A percentile compares a stretch with the other conserved stretches of the same genome.
These are phyloP conservation scores for Kwoniella europaea DNA, from an alignment of 768 basidiomycete genomes.

Conservation along the genomic window DNA sequence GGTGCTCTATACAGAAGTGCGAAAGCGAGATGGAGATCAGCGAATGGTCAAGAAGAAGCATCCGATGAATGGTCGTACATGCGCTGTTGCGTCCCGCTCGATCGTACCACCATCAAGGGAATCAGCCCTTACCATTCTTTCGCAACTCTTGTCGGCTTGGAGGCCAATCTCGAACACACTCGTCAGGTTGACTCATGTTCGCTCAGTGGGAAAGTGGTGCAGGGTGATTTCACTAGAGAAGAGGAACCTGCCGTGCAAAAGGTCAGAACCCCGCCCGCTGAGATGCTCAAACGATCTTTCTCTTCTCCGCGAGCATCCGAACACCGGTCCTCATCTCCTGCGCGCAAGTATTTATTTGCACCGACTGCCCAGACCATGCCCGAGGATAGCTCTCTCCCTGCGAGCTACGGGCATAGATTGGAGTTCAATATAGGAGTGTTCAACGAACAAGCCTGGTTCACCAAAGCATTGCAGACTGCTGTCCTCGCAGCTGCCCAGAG, in stretches of 20 bases:
- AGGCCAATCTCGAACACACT: constrained; percentile 41
- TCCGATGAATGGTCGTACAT: constrained; percentile 56
- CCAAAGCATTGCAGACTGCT: constrained; percentile 39
- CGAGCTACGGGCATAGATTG: constrained; percentile 17
- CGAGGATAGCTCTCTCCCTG: not conserved
- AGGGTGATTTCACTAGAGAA: constrained; percentile 10
- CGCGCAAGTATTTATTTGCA: not conserved
- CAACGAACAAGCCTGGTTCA: constrained; percentile 50
- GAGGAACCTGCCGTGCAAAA: not conserved
- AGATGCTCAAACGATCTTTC: not conserved
- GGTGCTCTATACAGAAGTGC: constrained; percentile 50
- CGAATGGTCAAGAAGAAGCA: not conserved
- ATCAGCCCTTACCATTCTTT: constrained; percentile 55
- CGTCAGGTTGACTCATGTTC: constrained; percentile 3
- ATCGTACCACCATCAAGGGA: constrained; percentile 44
- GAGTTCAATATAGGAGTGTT: constrained; percentile 54
- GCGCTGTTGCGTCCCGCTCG: constrained; percentile 53
- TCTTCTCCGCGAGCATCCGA: constrained; percentile 1
- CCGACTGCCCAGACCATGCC: not conserved
- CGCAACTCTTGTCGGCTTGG: constrained; percentile 49
- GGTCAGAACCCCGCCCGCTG: not conserved
- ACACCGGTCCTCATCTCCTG: not conserved
- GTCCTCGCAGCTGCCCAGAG: constrained; percentile 24
- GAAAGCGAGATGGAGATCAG: constrained; percentile 32
- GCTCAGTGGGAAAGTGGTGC: not conserved